Percentiles rank a stretch among this genome's conserved stretches.
phyloP scores from a whole-genome alignment of 768 basidiomycete genomes.

The Erythrobasidium yunnanense region DNA sequence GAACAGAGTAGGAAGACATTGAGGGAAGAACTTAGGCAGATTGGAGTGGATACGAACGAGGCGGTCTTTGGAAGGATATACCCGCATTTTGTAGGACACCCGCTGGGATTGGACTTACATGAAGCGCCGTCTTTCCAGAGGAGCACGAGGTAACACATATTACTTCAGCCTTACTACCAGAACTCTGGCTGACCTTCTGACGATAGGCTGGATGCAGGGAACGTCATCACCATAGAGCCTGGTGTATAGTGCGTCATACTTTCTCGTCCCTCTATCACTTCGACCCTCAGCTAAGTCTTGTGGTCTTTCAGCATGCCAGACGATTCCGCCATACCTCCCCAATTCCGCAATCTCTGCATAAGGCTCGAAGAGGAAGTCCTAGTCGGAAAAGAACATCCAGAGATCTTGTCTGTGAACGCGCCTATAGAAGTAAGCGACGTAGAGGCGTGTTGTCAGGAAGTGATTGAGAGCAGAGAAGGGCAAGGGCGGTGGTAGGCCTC shows the following conservation, averaged over 20 bases:
- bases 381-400: conserved; percentile 45
- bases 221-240: conserved; percentile 87
- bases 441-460: conserved; percentile 67
- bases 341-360: conserved; percentile 82
- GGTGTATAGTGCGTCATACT: conserved; percentile 42
- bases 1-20: conserved; percentile 57
- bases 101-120: conserved; percentile 86
- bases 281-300: conserved; percentile 36
- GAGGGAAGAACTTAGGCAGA: conserved; percentile 60
- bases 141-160: conserved; percentile 38
- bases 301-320: conserved; percentile 65
- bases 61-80: conserved; percentile 65
- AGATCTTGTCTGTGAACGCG: conserved; percentile 58
- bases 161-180: conserved; percentile 12
- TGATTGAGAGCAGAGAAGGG: conserved; percentile 44
- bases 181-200: not conserved
- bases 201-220: conserved; percentile 58
- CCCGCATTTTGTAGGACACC: conserved; percentile 85
- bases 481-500: not conserved
- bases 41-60: conserved; percentile 59
- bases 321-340: conserved; percentile 62
- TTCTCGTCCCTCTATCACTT: not conserved
- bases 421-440: conserved; percentile 78
- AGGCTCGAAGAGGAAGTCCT: conserved; percentile 81
- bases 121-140: conserved; percentile 52